Conservation (phyloP, 2,329 filamentous ascomycete species). For the Tolypocladium tropicale region DNA sequence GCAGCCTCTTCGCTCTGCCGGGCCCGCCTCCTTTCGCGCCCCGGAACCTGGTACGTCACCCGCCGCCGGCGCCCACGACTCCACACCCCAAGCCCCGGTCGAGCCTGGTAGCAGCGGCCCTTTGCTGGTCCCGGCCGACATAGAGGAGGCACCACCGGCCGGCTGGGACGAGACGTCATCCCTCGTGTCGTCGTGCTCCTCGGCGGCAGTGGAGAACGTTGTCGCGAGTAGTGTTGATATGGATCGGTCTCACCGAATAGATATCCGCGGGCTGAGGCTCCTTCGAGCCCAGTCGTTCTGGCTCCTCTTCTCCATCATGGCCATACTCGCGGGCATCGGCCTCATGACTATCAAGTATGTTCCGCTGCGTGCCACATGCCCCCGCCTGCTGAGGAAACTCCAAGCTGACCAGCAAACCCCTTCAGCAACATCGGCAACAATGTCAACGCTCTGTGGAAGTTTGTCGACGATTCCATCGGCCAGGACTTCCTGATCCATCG, state of each 20-base stretch:
- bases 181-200: constrained; percentile 59
- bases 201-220: constrained; percentile 39
- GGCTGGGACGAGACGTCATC: constrained; percentile 72
- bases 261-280: constrained; percentile 78
- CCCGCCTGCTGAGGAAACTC: background rate
- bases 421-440: constrained; percentile 87
- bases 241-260: constrained; percentile 69
- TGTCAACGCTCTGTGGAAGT: constrained; percentile 76
- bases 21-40: constrained; percentile 19
- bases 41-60: constrained; percentile 58
- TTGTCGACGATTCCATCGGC: constrained; percentile 64
- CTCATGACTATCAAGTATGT: constrained; percentile 98
- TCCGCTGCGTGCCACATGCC: background rate
- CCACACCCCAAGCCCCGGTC: background rate
- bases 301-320: constrained; percentile 82
- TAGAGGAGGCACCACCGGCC: constrained; percentile 25
- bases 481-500: constrained; percentile 67
- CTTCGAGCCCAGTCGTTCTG: constrained; percentile 71
- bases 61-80: constrained; percentile 1
- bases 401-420: constrained; percentile 1
- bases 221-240: constrained; percentile 55
- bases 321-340: constrained; percentile 82
- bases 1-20: background rate
- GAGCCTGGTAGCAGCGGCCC: background rate
- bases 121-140: background rate